Evolutionary conservation across 148 eudicot genomes (phyloP).

Genomic region (Polygonum maritimum): DNA sequence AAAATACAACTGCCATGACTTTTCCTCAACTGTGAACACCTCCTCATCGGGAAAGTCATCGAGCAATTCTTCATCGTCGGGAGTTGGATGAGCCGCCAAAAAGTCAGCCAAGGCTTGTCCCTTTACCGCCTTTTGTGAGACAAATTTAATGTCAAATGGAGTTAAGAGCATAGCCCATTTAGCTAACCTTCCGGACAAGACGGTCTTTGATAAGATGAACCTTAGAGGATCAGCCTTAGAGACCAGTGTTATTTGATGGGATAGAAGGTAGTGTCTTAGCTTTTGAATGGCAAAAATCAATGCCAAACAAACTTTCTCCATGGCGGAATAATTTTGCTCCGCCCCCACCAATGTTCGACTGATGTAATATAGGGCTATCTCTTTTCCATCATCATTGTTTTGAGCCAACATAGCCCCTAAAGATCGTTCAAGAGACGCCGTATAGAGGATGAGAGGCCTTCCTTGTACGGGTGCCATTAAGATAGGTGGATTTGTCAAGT

Average conservation of each 20-base stretch:
- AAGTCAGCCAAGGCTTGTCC: not conserved
- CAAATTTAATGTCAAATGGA: not conserved
- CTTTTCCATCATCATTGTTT: not conserved
- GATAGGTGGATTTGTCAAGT: no score
- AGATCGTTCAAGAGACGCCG: no score
- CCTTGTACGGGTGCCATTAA: no score
- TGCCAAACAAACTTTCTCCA: not conserved
- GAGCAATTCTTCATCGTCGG: not conserved
- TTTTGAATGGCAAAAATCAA: not conserved
- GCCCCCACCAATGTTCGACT: not conserved
- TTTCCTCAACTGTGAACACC: no score
- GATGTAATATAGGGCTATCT: not conserved
- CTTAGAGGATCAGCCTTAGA: not conserved
- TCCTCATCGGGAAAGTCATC: not conserved
- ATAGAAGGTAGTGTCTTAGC: not conserved
- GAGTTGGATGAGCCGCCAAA: not conserved
- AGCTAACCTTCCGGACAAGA: not conserved
- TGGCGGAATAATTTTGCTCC: not conserved
- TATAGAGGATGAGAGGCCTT: no score
- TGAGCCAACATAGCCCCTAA: no score
- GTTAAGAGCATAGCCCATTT: not conserved
- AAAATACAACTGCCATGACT: not conserved
- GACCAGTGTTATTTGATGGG: not conserved
- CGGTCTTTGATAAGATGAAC: not conserved
- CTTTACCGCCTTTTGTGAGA: not conserved